Evolutionary conservation across 2,329 filamentous ascomycete genomes (phyloP).

Genomic region (Emericellopsis atlantica): DNA sequence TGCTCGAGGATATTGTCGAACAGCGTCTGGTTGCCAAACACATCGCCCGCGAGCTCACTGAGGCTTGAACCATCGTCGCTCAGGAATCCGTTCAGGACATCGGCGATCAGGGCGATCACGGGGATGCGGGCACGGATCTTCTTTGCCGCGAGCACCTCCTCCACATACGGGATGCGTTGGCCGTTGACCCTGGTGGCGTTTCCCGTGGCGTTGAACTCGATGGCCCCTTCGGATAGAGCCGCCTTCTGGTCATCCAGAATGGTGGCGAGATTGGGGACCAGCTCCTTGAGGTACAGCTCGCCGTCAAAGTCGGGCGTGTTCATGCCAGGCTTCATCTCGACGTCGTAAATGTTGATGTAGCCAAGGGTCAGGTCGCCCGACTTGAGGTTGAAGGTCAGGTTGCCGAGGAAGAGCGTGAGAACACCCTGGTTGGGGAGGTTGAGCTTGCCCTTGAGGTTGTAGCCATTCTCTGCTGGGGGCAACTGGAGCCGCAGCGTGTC

Average conservation of each 20-base stretch:
- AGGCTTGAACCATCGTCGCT: slow-evolving; percentile 14
- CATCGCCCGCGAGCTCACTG: slow-evolving; percentile 19
- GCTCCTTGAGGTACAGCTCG: slow-evolving; percentile 23
- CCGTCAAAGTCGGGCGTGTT: slow-evolving; percentile 27
- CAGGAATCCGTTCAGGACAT: slow-evolving; percentile 22
- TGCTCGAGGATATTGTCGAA: slow-evolving; percentile 21
- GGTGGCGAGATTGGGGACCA: slow-evolving; percentile 25
- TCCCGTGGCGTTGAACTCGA: slow-evolving; percentile 26
- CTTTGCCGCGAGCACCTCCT: slow-evolving; percentile 26
- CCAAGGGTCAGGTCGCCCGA: slow-evolving; percentile 26
- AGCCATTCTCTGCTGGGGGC: slow-evolving; percentile 19
- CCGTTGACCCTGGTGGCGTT: slow-evolving; percentile 28
- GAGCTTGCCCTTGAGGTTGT: slow-evolving; percentile 27
- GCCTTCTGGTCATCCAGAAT: slow-evolving; percentile 23
- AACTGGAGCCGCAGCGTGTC: slow-evolving; percentile 23
- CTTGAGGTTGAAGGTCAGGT: slow-evolving; percentile 30
- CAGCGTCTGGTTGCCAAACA: slow-evolving; percentile 25
- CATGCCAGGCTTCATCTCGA: slow-evolving; percentile 26
- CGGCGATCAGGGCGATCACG: slow-evolving; percentile 22
- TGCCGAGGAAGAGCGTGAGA: slow-evolving; percentile 28
- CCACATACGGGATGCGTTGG: slow-evolving; percentile 27
- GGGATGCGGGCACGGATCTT: slow-evolving; percentile 20
- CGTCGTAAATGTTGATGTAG: slow-evolving; percentile 21
- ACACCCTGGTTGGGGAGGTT: slow-evolving; percentile 30
- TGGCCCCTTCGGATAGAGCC: slow-evolving; percentile 22